These are phyloP conservation scores for Emericellopsis cladophorae DNA, from an alignment of 2,329 filamentous ascomycete genomes.

Conservation along the genomic window DNA sequence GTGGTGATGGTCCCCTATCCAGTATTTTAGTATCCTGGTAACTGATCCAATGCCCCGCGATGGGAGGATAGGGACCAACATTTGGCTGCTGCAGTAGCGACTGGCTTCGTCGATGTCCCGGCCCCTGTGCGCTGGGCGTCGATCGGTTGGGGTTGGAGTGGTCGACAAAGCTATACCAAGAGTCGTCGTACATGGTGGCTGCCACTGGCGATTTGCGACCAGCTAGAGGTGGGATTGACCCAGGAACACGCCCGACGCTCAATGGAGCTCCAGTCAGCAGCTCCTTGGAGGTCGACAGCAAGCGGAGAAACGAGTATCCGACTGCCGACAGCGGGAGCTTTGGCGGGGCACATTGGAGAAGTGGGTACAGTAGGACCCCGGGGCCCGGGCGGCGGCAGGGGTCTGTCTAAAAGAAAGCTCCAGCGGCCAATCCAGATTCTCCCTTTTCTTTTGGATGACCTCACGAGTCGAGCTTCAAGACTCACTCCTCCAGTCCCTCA, in stretches of 20 bases:
- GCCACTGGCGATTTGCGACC: background rate
- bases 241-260: no score
- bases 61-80: conserved; percentile 25
- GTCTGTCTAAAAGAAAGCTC: background rate
- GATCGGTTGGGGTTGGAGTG: conserved; percentile 22
- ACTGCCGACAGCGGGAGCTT: no score
- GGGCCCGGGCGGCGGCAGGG: background rate
- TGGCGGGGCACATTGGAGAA: no score
- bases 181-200: conserved; percentile 62
- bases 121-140: conserved; percentile 25
- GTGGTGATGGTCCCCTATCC: conserved; percentile 40
- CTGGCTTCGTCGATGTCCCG: conserved; percentile 52
- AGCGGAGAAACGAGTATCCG: background rate
- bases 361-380: no score
- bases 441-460: conserved; percentile 1
- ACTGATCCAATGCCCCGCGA: background rate
- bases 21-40: background rate
- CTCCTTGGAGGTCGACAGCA: background rate
- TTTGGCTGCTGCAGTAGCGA: conserved; percentile 57
- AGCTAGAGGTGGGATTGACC: background rate
- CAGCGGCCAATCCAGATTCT: conserved; percentile 2
- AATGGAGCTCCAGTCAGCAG: no score
- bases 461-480: background rate
- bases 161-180: conserved; percentile 67
- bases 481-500: no score